Evolutionary conservation across 495 filamentous ascomycete species (phyloP).

Genomic region (Penicillium ochrochloron): DNA sequence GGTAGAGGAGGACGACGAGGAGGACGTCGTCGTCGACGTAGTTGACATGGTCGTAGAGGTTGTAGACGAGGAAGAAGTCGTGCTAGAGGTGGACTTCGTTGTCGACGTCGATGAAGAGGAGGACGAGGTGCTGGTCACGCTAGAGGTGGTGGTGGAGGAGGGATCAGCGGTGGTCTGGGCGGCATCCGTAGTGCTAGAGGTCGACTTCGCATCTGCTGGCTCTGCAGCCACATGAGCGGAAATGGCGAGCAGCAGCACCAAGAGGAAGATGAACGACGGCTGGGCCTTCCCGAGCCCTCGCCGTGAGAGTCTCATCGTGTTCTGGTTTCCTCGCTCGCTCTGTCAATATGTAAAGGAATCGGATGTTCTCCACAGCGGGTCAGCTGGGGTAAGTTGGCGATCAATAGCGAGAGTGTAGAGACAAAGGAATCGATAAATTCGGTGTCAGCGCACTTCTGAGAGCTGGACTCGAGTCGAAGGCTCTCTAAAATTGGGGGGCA

Average conservation of each 20-base stretch:
- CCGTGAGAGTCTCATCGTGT: slow-evolving; percentile 31
- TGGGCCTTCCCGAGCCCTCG: slow-evolving; percentile 33
- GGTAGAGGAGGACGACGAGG: slow-evolving; percentile 28
- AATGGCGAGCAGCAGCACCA: slow-evolving; percentile 32
- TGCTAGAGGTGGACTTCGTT: slow-evolving; percentile 22
- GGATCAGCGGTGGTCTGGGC: slow-evolving; percentile 39
- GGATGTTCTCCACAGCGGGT: slow-evolving; percentile 38
- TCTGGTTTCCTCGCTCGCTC: not conserved
- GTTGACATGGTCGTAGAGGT: slow-evolving; percentile 29
- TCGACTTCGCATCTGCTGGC: slow-evolving; percentile 23
- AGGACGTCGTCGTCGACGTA: slow-evolving; percentile 31
- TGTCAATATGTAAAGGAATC: slow-evolving; percentile 26
- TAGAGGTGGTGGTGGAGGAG: slow-evolving; percentile 28
- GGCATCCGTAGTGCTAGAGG: slow-evolving; percentile 19
- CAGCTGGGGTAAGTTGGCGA: slow-evolving; percentile 27
- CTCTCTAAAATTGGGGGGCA: not conserved
- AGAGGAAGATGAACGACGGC: slow-evolving; percentile 27
- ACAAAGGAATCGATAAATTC: not conserved
- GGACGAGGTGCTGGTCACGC: slow-evolving; percentile 26
- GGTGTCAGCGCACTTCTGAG: not conserved
- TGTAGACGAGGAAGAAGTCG: slow-evolving; percentile 20
- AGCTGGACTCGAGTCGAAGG: not conserved
- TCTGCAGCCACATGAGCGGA: slow-evolving; percentile 31
- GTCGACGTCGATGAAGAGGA: slow-evolving; percentile 25
- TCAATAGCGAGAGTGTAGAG: slow-evolving; percentile 20